These are phyloP conservation scores for Microcyclosporella mali DNA, from an alignment of 2,329 filamentous ascomycete species.

Conservation along the genomic window DNA sequence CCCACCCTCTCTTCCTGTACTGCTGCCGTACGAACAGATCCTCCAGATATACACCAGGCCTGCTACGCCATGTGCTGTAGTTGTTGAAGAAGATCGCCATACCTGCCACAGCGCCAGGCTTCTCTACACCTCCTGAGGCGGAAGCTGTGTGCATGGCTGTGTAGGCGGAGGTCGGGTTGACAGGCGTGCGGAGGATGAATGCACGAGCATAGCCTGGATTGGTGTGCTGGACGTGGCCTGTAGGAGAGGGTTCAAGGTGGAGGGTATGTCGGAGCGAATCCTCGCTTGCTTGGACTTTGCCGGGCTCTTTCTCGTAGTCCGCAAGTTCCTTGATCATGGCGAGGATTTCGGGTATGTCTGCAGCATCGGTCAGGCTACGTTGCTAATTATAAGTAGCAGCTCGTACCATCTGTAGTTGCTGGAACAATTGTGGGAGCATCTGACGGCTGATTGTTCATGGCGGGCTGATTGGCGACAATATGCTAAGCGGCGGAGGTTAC, in stretches of 20 bases:
- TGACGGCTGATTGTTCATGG: not conserved
- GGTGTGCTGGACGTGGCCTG: slow-evolving; percentile 31
- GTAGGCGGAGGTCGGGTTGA: slow-evolving; percentile 36
- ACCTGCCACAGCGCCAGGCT: slow-evolving; percentile 49
- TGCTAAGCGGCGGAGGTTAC: not conserved
- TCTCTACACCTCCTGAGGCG: slow-evolving; percentile 20
- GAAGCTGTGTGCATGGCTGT: not conserved
- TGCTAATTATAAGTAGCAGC: not conserved
- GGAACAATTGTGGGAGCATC: slow-evolving; percentile 43
- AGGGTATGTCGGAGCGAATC: slow-evolving; percentile 67
- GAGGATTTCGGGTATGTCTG: slow-evolving; percentile 79
- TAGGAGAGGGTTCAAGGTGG: slow-evolving; percentile 57
- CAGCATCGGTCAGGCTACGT: not conserved
- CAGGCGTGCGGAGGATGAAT: slow-evolving; percentile 51
- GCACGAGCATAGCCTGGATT: slow-evolving; percentile 65
- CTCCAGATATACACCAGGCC: slow-evolving; percentile 84
- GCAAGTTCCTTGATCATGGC: slow-evolving; percentile 78
- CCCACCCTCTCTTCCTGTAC: slow-evolving; percentile 71
- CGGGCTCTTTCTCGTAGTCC: slow-evolving; percentile 73
- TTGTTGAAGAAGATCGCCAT: slow-evolving; percentile 94
- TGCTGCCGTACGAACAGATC: slow-evolving; percentile 75
- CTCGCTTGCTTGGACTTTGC: slow-evolving; percentile 71
- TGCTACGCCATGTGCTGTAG: slow-evolving; percentile 88
- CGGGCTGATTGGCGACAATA: not conserved
- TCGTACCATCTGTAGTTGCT: slow-evolving; percentile 46